Conservation (phyloP, 179 eudicot genomes). For the Monotropa hypopitys region DNA sequence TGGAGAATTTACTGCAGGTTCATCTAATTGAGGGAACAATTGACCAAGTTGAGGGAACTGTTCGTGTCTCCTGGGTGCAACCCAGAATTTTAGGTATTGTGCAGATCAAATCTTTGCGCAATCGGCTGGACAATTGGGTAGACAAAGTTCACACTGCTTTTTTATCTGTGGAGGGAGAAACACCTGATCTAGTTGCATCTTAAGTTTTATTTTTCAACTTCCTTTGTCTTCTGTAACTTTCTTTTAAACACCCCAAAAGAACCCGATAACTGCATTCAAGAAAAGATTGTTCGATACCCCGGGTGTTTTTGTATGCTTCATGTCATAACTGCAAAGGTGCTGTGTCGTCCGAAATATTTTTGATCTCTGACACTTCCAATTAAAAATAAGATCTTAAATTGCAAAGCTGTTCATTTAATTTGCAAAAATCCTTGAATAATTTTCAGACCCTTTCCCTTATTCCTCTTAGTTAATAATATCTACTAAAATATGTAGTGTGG, state of each 20-base stretch:
- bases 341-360: neutral
- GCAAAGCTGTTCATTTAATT: neutral
- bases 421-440: neutral
- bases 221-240: constrained; percentile 4
- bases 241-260: neutral
- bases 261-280: neutral
- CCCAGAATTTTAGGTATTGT: constrained; percentile 76
- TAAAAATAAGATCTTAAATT: neutral
- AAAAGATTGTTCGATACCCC: constrained; percentile 2
- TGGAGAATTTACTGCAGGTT: constrained; percentile 36
- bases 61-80: constrained; percentile 94
- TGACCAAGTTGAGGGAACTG: constrained; percentile 87
- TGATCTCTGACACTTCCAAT: neutral
- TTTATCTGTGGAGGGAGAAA: constrained; percentile 88
- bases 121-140: constrained; percentile 71
- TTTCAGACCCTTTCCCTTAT: neutral
- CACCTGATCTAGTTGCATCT: constrained; percentile 74
- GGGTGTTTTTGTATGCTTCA: neutral
- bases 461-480: neutral
- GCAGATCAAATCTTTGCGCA: constrained; percentile 73
- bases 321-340: neutral
- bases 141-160: constrained; percentile 78
- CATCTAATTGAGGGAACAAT: constrained; percentile 93
- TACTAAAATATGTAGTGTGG: no score
- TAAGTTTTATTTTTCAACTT: constrained; percentile 14